Evolutionary conservation across 202 grass and related monocot genomes (phyloP), one percentile per base, ranked within the genome.

Genomic region (Carex arenaria): DNA sequence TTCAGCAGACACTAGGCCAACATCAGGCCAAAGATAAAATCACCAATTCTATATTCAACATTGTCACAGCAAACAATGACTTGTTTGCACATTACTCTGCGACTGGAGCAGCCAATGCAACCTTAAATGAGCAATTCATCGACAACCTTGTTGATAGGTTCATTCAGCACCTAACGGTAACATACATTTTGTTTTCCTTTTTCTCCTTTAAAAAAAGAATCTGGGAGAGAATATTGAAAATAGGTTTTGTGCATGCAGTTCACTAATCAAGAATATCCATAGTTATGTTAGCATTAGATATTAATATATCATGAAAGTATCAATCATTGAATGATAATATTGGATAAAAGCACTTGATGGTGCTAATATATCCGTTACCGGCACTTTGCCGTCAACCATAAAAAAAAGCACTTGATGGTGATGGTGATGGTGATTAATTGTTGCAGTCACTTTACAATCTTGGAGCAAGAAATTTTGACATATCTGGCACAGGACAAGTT

Each of bases 41-140:
- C 57, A 4, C 30, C 4, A 49, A 51, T 34, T 89, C 87, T n/a
- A 80, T 89, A 12, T 83, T 89, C 71, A 59, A 56, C 31, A 63
- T 89, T 42, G 54, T n/a, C n/a, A 78, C 80, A 4, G 87, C 78
- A 28, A 89, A 68, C 70, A 89, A 89, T 51, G 87, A 89, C 53
- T 20, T 86, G 60, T 83, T 83, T 60, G 87, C 30, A 20, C 83
- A 78, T 49, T 61, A 77, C 78, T 11, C 2, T 11, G 30, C 8
- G 0, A 61, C 80, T 30, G 40, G 57, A 45, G 83, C 71, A 9
- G 55, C 61, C 0, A 89, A 79, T 49, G 17, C 28, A 60, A 67
- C 83, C 14, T 56, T n/a, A 40, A 69, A 82, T 43, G 43, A 75
- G 62, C 61, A 89, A 15, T 59, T 77, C 49, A 65, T 89, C 59